These are phyloP conservation scores for Phaffomyces opuntiae DNA, from an alignment of 805 yeast genomes.

Conservation along the genomic window DNA sequence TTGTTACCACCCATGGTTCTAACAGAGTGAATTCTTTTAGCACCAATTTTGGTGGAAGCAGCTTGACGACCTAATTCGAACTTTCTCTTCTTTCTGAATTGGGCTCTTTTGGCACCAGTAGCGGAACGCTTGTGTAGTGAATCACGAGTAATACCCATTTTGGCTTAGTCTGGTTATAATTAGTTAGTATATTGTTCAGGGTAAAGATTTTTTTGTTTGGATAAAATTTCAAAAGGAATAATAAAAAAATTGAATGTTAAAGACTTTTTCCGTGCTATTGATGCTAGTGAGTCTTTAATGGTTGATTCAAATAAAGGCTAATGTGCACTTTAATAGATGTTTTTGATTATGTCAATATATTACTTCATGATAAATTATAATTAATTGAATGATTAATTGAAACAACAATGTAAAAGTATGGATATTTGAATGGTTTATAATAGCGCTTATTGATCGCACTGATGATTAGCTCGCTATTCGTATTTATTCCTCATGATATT, in stretches of 20 bases:
- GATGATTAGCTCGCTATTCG: not conserved
- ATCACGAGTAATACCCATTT: conserved; percentile 99
- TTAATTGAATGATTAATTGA: too few species aligned
- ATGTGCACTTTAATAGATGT: not conserved
- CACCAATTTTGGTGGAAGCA: conserved; percentile 98
- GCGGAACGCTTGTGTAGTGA: conserved; percentile 99
- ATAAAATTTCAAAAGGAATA: not conserved
- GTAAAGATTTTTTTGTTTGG: not conserved
- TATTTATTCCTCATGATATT: not conserved
- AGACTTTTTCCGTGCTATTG: not conserved
- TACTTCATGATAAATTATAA: too few species aligned
- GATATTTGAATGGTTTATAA: too few species aligned
- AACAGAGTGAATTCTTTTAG: conserved; percentile 97
- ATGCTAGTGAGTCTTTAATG: not conserved
- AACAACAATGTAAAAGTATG: too few species aligned
- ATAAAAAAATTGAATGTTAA: not conserved
- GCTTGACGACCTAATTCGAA: conserved; percentile 99
- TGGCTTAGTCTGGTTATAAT: conserved; percentile 23
- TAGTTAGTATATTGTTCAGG: conserved; percentile 1
- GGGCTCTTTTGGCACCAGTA: conserved; percentile 99
- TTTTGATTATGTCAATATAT: not conserved
- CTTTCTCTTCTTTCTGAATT: conserved; percentile 99
- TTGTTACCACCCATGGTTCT: conserved; percentile 99
- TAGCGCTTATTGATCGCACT: not conserved
- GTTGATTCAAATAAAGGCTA: not conserved